Base-by-base conservation (phyloP, 2,329 filamentous ascomycete species). In the Neospermospora avenae region DNA sequence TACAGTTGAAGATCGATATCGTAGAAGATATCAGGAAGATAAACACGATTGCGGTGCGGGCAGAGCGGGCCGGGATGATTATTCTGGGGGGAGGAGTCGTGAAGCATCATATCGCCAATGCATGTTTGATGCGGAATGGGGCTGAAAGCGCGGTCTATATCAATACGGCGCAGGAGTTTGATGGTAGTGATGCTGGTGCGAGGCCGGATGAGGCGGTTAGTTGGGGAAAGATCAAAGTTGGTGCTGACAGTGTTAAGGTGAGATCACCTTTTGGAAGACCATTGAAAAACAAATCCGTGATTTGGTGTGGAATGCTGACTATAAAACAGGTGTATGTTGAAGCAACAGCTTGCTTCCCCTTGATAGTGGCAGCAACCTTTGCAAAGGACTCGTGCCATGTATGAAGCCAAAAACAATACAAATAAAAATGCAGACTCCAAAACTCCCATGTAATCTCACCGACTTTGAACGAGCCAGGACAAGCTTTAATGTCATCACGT, bases 91-190 rank as follows among this genome's bases (percentile, higher is more conserved):
- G 95, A 6, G 95, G 95, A 0, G 79, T 99, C n/a, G 84, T 99
- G 70, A 99, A 99, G 78, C 95, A 99, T 71, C 95, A 99, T 74
- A 98, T 99, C 72, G 93, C 95, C 55, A 99, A 99, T 74, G 95
- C 95, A 2, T 96, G 92, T 69, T 75, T 99, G 69, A 98, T 99
- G 95, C 86, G 95, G 53, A 99, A 99, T 70, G 95, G 95, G 1
- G 95, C 95, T 16, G 95, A 99, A 75, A 93, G 90, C 64, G 95
- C 95, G 1, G 95, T 99, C 1, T 99, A 96, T 74, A 91, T 99
- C 75, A 99, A 99, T 76, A 99, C 95, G 1, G 95, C 86, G 0
- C 92, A 97, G 74, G 95, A 99, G 74, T 99, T 97, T 73, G 95
- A 99, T 73, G 95, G 95, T 2, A 97, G 92, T 69, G 95, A 99